Conservation (phyloP, 2,329 filamentous ascomycete genomes). For the Achaetomium macrosporum region DNA sequence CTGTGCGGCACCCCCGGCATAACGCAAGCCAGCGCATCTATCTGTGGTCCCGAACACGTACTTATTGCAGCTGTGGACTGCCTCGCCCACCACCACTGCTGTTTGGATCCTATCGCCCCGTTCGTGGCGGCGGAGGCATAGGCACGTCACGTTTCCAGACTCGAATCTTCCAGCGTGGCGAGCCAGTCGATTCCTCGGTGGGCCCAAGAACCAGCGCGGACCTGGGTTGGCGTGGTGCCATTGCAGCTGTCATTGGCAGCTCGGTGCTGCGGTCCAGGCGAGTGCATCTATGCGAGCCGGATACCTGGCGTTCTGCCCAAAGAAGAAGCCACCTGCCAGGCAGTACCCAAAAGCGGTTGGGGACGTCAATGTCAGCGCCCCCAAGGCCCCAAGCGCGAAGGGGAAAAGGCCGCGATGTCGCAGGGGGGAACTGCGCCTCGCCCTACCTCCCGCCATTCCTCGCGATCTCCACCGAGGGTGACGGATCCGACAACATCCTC, state of each 20-base stretch:
- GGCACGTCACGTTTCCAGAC: constrained; percentile 9
- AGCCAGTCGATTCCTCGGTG: constrained; percentile 21
- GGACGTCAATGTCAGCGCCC: constrained; percentile 53
- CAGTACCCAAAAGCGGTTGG: constrained; percentile 23
- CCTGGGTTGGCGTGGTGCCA: constrained; percentile 18
- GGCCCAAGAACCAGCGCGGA: constrained; percentile 19
- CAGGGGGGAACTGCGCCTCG: constrained; percentile 53
- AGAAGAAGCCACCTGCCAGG: constrained; percentile 17
- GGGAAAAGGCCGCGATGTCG: constrained; percentile 60
- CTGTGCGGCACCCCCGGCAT: constrained; percentile 8
- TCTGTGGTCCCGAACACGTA: constrained; percentile 13
- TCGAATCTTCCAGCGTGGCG: constrained; percentile 22
- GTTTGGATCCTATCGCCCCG: neutral
- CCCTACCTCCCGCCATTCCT: constrained; percentile 47
- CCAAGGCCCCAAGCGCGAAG: constrained; percentile 45
- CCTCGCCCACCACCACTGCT: neutral
- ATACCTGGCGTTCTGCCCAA: constrained; percentile 18
- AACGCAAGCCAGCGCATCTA: constrained; percentile 15
- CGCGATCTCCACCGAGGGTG: constrained; percentile 39
- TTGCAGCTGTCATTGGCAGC: constrained; percentile 15
- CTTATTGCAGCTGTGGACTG: constrained; percentile 10
- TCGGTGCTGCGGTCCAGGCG: constrained; percentile 13
- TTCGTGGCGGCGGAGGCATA: constrained; percentile 3
- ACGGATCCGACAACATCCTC: constrained; percentile 29
- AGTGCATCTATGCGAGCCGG: constrained; percentile 12